Evolutionary conservation across 495 filamentous ascomycete species (phyloP).

Genomic region (Hyaloscypha bicolor): DNA sequence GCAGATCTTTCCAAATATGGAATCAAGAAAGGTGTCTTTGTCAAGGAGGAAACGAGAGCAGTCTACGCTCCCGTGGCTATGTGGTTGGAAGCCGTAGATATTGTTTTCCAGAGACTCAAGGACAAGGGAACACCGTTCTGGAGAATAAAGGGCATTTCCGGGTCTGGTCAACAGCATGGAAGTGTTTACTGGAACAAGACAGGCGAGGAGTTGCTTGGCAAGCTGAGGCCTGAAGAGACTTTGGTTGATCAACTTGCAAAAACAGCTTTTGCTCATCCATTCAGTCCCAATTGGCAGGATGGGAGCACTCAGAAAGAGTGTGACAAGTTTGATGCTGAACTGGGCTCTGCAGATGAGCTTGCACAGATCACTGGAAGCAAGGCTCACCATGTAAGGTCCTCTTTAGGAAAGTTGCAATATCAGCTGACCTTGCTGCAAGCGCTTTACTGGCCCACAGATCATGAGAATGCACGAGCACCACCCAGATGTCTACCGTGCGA

Average conservation of each 20-base stretch:
- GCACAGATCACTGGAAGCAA: constrained; percentile 84
- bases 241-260: constrained; percentile 69
- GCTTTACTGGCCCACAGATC: constrained; percentile 98
- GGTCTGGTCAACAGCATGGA: constrained; percentile 94
- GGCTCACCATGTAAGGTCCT: constrained; percentile 82
- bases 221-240: constrained; percentile 57
- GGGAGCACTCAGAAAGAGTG: constrained; percentile 90
- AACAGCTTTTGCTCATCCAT: constrained; percentile 79
- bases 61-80: constrained; percentile 91
- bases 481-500: constrained; percentile 77
- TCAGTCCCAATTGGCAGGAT: constrained; percentile 97
- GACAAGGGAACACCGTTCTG: constrained; percentile 74
- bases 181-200: constrained; percentile 85
- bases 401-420: neutral
- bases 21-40: constrained; percentile 84
- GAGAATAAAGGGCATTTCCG: constrained; percentile 80
- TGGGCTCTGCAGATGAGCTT: constrained; percentile 66
- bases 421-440: constrained; percentile 47
- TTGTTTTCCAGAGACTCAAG: constrained; percentile 73
- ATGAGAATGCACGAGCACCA: constrained; percentile 79
- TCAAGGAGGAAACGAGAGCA: constrained; percentile 78
- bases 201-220: constrained; percentile 65
- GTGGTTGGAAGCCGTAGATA: constrained; percentile 91
- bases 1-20: constrained; percentile 76
- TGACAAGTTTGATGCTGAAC: constrained; percentile 75